Percentiles rank a stretch among this genome's conserved stretches.
These are phyloP conservation scores for Dittrichia graveolens DNA, from an alignment of 129 eudicot species.

Conservation along the genomic window DNA sequence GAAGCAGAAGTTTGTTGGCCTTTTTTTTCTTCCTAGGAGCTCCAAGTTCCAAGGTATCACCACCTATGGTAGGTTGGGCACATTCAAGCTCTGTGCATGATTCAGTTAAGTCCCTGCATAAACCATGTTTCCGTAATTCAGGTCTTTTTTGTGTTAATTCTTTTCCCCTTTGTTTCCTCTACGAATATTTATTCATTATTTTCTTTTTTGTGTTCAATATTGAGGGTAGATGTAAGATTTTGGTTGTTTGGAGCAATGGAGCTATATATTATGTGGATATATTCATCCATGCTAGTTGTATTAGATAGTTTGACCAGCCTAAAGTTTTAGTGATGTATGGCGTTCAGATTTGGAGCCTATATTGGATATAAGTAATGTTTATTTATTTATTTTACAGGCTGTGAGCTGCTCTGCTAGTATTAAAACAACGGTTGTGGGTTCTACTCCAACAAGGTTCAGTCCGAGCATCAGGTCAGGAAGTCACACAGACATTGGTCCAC, in stretches of 20 bases:
- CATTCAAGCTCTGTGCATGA: background rate
- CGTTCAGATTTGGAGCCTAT: too few species aligned
- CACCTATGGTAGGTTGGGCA: too few species aligned
- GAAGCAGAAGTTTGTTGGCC: background rate
- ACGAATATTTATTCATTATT: too few species aligned
- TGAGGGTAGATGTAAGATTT: background rate
- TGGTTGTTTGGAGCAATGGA: background rate
- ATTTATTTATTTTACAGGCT: conserved; percentile 15
- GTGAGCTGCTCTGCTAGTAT: conserved; percentile 46
- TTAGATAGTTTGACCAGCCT: background rate
- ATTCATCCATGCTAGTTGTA: background rate
- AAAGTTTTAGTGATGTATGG: background rate
- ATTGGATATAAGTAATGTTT: background rate
- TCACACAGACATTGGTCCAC: conserved; percentile 79
- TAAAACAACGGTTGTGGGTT: conserved; percentile 36
- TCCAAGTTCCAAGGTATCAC: background rate
- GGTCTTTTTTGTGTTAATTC: too few species aligned
- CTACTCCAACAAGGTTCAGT: conserved; percentile 34
- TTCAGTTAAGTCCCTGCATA: background rate
- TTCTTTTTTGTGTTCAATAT: too few species aligned
- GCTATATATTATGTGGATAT: background rate
- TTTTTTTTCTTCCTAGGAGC: background rate
- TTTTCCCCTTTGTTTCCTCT: too few species aligned
- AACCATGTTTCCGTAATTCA: background rate
- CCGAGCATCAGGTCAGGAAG: conserved; percentile 77